Conservation (phyloP, 2,329 filamentous ascomycete genomes). For the Simplicillium aogashimaense region DNA sequence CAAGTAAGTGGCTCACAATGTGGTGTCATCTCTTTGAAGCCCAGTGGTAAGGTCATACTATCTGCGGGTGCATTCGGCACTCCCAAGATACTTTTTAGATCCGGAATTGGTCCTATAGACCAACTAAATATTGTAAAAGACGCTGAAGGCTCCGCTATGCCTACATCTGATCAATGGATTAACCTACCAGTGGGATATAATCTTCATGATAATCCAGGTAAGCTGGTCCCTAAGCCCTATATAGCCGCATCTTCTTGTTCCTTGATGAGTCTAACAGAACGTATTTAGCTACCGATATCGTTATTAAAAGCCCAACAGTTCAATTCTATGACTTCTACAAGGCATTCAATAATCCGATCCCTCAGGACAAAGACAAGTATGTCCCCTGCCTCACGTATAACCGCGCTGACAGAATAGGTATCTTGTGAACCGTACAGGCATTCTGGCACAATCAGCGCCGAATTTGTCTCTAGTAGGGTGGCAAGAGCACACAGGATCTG, state of each 20-base stretch:
- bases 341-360: conserved; percentile 41
- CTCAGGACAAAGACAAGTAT: conserved; percentile 22
- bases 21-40: too few relatives aligned
- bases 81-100: conserved; percentile 52
- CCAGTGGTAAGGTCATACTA: conserved; percentile 52
- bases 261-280: conserved; percentile 17
- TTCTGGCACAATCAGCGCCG: conserved; percentile 53
- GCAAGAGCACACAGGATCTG: conserved; percentile 45
- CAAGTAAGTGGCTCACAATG: too few relatives aligned
- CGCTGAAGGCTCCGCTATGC: conserved; percentile 43
- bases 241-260: conserved; percentile 6
- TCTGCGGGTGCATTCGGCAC: conserved; percentile 62
- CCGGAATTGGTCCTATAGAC: conserved; percentile 53
- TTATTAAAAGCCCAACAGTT: conserved; percentile 32
- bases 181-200: conserved; percentile 49
- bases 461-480: conserved; percentile 50
- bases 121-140: conserved; percentile 42
- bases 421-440: conserved; percentile 37
- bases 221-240: too few relatives aligned
- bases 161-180: conserved; percentile 41
- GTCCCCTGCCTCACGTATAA: too few relatives aligned
- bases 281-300: conserved; percentile 23
- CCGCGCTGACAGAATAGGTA: background rate
- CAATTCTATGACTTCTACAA: conserved; percentile 57
- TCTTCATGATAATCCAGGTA: conserved; percentile 45